Evolutionary conservation across 2,329 filamentous ascomycete genomes (phyloP), one percentile per base, ranked within the genome.

Genomic region (Byssoonygena ceratinophila): DNA sequence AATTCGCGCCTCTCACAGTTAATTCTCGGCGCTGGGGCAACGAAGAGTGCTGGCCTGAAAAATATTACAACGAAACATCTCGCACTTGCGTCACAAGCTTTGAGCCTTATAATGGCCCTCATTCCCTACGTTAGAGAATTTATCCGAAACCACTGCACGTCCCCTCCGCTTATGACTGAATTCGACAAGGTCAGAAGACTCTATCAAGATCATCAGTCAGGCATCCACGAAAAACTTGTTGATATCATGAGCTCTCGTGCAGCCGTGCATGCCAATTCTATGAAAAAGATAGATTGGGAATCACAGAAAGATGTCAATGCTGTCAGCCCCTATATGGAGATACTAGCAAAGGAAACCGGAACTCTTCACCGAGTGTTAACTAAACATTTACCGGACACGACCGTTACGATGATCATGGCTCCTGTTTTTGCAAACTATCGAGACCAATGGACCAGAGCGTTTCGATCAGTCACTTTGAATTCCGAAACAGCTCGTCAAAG

Each of bases 61-160:
- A 96, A 96, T 63, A 98, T 98, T 66, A 95, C 87, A 0, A 95
- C 92, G 0, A 92, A 92, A 61, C 91, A 98, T 69, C 78, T 98
- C 1, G 90, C 92, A 0, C 80, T 97, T 16, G 90, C 92, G 1
- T 90, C 86, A 0, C 91, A 96, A 67, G 86, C 90, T 0, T 71
- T 97, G 18, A 84, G 85, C 41, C 96, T 98, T 66, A 82, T 94
- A 43, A 85, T 90, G 22, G 82, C 87, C 0, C 74, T 97, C 1
- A 83, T 95, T 3, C 91, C 92, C 0, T 90, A 97, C 64, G 78
- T 96, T 25, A 82, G 91, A 41, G 92, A 97, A 69, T 95, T 94
- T 60, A 82, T 94, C 20, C 84, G 92, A 9, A 82, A 92, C 1
- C 87, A 94, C 61, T 69, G 75, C 58, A 70, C 59, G 53, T 75